These are phyloP conservation scores for Coemansia sp. DNA, from an alignment of 192 early-diverging fungal genomes.

Conservation along the genomic window DNA sequence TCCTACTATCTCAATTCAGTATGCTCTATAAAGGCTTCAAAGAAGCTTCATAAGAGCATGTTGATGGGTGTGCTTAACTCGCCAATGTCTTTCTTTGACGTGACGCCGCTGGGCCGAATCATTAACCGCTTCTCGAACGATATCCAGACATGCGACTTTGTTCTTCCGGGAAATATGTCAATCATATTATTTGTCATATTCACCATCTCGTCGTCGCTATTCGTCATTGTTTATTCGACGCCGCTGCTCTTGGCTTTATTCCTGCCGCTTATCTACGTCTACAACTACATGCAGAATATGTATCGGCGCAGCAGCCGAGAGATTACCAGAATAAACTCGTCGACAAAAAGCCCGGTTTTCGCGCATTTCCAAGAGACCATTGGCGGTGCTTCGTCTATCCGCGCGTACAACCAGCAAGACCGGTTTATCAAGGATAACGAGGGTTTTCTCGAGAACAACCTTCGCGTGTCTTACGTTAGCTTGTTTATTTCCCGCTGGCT, in stretches of 20 bases:
- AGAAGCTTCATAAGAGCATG: slow-evolving; percentile 29
- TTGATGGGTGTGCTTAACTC: slow-evolving; percentile 67
- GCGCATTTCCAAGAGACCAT: slow-evolving; percentile 82
- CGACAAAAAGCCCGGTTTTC: slow-evolving; percentile 78
- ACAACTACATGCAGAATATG: slow-evolving; percentile 70
- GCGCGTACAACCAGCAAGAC: slow-evolving; percentile 78
- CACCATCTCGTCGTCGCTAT: slow-evolving; percentile 26
- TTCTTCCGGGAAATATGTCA: slow-evolving; percentile 60
- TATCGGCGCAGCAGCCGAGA: slow-evolving; percentile 83
- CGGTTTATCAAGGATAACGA: slow-evolving; percentile 76
- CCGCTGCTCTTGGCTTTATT: slow-evolving; percentile 44
- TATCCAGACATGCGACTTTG: slow-evolving; percentile 60
- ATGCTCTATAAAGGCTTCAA: slow-evolving; percentile 72
- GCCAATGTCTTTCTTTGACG: slow-evolving; percentile 77
- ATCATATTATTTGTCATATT: too few relatives aligned
- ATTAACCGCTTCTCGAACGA: slow-evolving; percentile 76
- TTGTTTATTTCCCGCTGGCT: slow-evolving; percentile 74
- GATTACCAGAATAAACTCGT: slow-evolving; percentile 81
- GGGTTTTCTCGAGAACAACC: slow-evolving; percentile 69
- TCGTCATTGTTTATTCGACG: too few relatives aligned
- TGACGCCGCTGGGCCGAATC: slow-evolving; percentile 72
- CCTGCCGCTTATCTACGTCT: slow-evolving; percentile 69
- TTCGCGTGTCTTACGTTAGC: slow-evolving; percentile 75
- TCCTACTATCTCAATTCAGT: slow-evolving; percentile 77
- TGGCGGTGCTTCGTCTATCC: slow-evolving; percentile 79